A percentile compares a stretch with the other conserved stretches of the same genome.
These are phyloP conservation scores for Pseudogymnoascus sp. DNA, from an alignment of 2,329 filamentous ascomycete species.

Conservation along the genomic window DNA sequence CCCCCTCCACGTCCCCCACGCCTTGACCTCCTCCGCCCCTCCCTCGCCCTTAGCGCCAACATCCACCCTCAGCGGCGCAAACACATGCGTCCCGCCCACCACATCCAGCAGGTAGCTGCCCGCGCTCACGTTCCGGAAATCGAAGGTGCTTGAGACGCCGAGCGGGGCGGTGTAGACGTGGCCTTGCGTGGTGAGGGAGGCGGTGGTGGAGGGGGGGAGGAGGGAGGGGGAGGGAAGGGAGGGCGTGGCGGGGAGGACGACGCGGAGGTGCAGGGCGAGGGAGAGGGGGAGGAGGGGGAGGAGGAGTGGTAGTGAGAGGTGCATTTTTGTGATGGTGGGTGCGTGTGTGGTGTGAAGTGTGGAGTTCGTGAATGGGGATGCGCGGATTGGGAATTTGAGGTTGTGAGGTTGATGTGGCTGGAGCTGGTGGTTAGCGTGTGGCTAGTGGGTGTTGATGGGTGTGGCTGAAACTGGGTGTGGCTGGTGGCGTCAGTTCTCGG, in stretches of 20 bases:
- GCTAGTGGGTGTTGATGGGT: not conserved
- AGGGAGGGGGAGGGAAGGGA: constrained; percentile 29
- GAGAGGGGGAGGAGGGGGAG: constrained; percentile 31
- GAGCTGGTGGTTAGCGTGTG: not conserved
- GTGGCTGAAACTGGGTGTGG: not conserved
- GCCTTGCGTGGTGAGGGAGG: constrained; percentile 53
- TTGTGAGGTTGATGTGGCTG: not conserved
- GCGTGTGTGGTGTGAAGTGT: constrained; percentile 13
- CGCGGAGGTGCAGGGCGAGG: constrained; percentile 24
- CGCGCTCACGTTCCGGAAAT: constrained; percentile 61
- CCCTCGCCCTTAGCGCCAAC: constrained; percentile 34
- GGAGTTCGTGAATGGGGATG: constrained; percentile 12
- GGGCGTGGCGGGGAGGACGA: constrained; percentile 20
- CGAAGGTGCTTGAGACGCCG: constrained; percentile 60
- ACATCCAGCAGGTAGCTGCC: constrained; percentile 79
- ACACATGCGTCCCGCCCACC: constrained; percentile 64
- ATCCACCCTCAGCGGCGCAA: constrained; percentile 75
- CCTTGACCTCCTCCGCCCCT: constrained; percentile 41
- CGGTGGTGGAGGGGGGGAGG: constrained; percentile 50
- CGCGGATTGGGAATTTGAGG: not conserved
- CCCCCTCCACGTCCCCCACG: constrained; percentile 79
- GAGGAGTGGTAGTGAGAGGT: constrained; percentile 26
- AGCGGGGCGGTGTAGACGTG: constrained; percentile 51
- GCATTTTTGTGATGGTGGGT: constrained; percentile 26
- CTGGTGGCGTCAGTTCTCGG: not conserved